Conservation (phyloP, 2,329 filamentous ascomycete genomes). For the Orbilia javanica region DNA sequence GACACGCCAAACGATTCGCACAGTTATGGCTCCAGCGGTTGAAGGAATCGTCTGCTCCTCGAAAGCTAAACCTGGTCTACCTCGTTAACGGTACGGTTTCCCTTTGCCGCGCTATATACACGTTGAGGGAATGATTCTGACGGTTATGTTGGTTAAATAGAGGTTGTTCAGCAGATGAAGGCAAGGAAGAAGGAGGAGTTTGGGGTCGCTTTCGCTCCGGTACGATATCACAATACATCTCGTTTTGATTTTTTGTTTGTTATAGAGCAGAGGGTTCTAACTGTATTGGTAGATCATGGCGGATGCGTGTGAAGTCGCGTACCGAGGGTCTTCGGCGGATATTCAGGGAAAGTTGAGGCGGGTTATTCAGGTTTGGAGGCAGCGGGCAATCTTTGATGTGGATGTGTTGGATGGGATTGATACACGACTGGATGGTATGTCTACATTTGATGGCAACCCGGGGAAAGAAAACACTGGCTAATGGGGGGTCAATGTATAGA, state of each 20-base stretch:
- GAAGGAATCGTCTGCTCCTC: constrained; percentile 86
- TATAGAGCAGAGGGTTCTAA: neutral
- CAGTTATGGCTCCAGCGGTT: constrained; percentile 91
- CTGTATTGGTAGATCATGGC: constrained; percentile 74
- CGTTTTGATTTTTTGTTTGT: neutral
- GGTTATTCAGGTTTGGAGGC: constrained; percentile 94
- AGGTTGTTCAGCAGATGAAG: constrained; percentile 96
- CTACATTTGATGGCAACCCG: constrained; percentile 1
- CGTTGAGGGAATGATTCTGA: constrained; percentile 11
- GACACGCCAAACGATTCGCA: constrained; percentile 91
- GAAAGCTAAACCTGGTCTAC: constrained; percentile 91
- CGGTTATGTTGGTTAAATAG: constrained; percentile 67
- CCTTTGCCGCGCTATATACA: neutral
- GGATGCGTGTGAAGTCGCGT: constrained; percentile 89
- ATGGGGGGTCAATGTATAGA: constrained; percentile 68
- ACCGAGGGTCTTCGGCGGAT: constrained; percentile 87
- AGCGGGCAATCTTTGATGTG: constrained; percentile 83
- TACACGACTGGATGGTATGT: constrained; percentile 79
- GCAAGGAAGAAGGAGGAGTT: constrained; percentile 94
- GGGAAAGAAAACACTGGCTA: neutral
- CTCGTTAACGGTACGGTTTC: constrained; percentile 83
- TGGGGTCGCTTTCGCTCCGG: constrained; percentile 86
- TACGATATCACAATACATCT: constrained; percentile 62
- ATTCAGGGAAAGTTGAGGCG: constrained; percentile 88
- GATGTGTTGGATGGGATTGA: constrained; percentile 86